Evolutionary conservation across 2,329 filamentous ascomycete genomes (phyloP).

Genomic region (Hypoxylon sp.): DNA sequence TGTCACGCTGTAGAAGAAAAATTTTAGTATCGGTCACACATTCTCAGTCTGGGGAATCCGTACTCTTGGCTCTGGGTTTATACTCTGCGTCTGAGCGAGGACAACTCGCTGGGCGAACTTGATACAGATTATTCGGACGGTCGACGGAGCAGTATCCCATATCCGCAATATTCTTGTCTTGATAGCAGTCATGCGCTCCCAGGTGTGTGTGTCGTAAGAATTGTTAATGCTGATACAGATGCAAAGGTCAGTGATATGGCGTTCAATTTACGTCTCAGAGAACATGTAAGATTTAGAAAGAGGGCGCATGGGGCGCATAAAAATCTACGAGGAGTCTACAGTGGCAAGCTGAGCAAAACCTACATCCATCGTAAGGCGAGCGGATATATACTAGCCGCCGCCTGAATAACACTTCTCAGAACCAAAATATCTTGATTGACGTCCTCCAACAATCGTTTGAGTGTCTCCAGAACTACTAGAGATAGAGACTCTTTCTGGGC

Average conservation of each 20-base stretch:
- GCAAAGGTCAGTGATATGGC: constrained; percentile 50
- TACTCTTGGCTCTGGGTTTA: constrained; percentile 87
- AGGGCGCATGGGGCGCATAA: constrained; percentile 25
- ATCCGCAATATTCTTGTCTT: constrained; percentile 90
- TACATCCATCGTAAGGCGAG: constrained; percentile 95
- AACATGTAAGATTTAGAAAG: constrained; percentile 32
- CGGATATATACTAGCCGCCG: constrained; percentile 92
- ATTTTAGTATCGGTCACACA: constrained; percentile 46
- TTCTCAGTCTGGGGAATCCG: constrained; percentile 52
- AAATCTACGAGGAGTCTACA: constrained; percentile 53
- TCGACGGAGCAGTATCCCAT: constrained; percentile 84
- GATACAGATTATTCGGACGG: constrained; percentile 92
- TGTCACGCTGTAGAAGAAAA: constrained; percentile 58
- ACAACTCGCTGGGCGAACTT: constrained; percentile 97
- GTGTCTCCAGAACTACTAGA: constrained; percentile 81
- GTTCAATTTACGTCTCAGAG: constrained; percentile 18
- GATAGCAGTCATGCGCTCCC: constrained; percentile 90
- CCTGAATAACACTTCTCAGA: constrained; percentile 88
- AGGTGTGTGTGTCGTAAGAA: constrained; percentile 82
- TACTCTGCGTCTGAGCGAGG: constrained; percentile 88
- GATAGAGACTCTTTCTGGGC: constrained; percentile 86
- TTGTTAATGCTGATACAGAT: constrained; percentile 81
- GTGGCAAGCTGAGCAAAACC: constrained; percentile 62
- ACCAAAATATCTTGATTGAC: constrained; percentile 84
- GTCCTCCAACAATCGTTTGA: constrained; percentile 79